Percentiles rank a stretch among this genome's conserved stretches.
phyloP scores from a whole-genome alignment of 805 yeast species.

The Candida multigemmis region DNA sequence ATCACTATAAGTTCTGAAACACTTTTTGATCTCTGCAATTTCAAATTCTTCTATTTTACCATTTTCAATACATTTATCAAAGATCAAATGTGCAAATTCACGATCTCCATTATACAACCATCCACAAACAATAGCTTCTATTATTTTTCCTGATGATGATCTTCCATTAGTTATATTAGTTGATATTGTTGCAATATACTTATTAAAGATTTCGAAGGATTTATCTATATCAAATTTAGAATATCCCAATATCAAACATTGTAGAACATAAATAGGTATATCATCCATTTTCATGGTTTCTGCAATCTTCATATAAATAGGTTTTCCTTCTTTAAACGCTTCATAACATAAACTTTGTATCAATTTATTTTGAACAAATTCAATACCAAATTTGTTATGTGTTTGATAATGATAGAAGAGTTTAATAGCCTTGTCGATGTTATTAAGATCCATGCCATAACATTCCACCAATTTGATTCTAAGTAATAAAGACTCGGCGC shows the following conservation, averaged over 20 bases:
- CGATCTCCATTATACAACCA: constrained; percentile 38
- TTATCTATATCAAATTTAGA: constrained; percentile 28
- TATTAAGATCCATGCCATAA: constrained; percentile 19
- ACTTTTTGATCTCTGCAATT: constrained; percentile 27
- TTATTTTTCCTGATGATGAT: constrained; percentile 35
- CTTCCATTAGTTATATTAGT: constrained; percentile 16
- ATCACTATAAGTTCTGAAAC: constrained; percentile 45
- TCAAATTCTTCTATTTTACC: constrained; percentile 20
- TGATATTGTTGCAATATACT: constrained; percentile 30
- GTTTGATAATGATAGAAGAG: constrained; percentile 31
- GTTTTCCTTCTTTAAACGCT: constrained; percentile 22
- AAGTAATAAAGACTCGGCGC: constrained; percentile 19
- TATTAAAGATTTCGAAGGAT: constrained; percentile 37
- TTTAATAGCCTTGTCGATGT: constrained; percentile 21
- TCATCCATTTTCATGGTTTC: constrained; percentile 21
- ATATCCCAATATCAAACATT: constrained; percentile 32
- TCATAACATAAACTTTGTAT: constrained; percentile 32
- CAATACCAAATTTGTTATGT: constrained; percentile 29
- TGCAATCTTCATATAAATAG: constrained; percentile 24
- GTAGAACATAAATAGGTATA: constrained; percentile 23
- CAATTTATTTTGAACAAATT: constrained; percentile 30
- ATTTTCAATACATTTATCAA: constrained; percentile 37
- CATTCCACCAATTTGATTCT: constrained; percentile 22
- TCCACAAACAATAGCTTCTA: constrained; percentile 39
- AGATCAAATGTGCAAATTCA: constrained; percentile 43